Evolutionary conservation across 176 grass and related monocot genomes (phyloP).

Genomic region (Hyparrhenia diplandra): DNA sequence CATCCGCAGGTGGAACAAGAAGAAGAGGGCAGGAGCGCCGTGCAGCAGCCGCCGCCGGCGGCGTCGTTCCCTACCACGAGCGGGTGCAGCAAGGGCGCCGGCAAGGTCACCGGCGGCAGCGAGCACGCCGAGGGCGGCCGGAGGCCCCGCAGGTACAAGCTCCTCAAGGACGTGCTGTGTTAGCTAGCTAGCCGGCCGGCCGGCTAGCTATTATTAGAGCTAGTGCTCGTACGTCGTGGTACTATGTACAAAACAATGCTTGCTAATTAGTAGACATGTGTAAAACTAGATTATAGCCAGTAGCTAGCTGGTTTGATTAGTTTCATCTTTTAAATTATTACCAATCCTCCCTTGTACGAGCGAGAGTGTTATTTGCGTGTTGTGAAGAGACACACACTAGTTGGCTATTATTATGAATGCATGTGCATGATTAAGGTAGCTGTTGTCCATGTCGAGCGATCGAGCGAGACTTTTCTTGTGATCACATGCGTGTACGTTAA

Average conservation of each 20-base stretch:
- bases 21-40: background rate
- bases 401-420: background rate
- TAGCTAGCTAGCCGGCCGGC: background rate
- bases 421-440: background rate
- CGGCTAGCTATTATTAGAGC: background rate
- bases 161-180: conserved; percentile 92
- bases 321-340: too few species aligned
- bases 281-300: background rate
- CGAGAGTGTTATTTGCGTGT: background rate
- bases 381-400: background rate
- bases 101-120: conserved; percentile 28
- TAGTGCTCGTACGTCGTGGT: background rate
- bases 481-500: background rate
- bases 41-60: background rate
- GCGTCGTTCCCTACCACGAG: background rate
- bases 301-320: background rate
- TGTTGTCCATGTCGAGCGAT: too few species aligned
- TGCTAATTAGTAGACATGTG: background rate
- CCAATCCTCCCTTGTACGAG: too few species aligned
- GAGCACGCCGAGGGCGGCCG: conserved; percentile 35
- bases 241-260: background rate
- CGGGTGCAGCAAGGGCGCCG: conserved; percentile 7
- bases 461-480: background rate
- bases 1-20: background rate
- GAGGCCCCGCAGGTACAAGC: conserved; percentile 88